A percentile compares a stretch with the other conserved stretches of the same genome.
phyloP scores from a whole-genome alignment of 331 rosid genomes.

The Stylosanthes scabra region DNA sequence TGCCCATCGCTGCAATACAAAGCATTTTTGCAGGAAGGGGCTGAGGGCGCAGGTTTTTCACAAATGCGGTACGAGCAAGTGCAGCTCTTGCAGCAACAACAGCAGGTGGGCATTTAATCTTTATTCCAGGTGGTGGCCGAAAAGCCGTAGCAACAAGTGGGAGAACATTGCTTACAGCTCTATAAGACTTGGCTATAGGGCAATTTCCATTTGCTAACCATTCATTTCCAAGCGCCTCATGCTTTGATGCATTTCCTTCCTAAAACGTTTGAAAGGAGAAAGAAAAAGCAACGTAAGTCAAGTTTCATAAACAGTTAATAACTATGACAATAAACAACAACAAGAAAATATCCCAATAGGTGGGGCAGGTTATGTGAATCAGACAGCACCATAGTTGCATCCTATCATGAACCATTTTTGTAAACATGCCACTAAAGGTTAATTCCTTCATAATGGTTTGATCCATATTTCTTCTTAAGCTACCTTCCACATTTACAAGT shows the following conservation, averaged over 20 bases:
- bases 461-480: neutral
- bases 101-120: conserved; percentile 77
- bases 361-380: neutral
- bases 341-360: neutral
- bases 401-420: neutral
- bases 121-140: conserved; percentile 74
- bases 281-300: conserved; percentile 31
- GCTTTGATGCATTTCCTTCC: conserved; percentile 66
- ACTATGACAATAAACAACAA: neutral
- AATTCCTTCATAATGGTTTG: neutral
- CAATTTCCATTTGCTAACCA: conserved; percentile 82
- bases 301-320: conserved; percentile 4
- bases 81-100: conserved; percentile 94
- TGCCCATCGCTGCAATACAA: conserved; percentile 80
- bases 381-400: neutral
- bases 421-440: neutral
- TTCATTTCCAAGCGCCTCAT: conserved; percentile 76
- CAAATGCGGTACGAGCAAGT: conserved; percentile 77
- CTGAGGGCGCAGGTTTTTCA: conserved; percentile 82
- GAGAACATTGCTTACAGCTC: conserved; percentile 73
- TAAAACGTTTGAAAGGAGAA: conserved; percentile 35
- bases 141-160: conserved; percentile 80
- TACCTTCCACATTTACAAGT: neutral
- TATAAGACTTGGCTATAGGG: conserved; percentile 81
- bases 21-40: conserved; percentile 88